Conservation (phyloP, 2,329 filamentous ascomycete genomes). For the Cryphonectria nitschkei region DNA sequence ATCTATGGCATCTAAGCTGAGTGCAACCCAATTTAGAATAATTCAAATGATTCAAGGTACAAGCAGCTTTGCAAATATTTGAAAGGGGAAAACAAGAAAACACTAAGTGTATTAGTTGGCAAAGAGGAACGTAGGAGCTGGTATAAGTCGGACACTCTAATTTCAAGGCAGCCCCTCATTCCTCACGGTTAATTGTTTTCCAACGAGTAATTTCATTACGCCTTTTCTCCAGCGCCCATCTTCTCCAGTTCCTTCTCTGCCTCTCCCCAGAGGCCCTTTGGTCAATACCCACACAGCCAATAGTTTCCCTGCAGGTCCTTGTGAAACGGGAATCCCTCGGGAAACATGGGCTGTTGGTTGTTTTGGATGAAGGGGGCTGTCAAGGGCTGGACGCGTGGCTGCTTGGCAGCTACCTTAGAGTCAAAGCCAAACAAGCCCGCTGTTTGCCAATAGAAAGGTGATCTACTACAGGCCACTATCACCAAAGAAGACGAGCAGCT, state of each 20-base stretch:
- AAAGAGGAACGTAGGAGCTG: too few relatives aligned
- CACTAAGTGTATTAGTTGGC: too few relatives aligned
- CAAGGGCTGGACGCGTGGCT: background rate
- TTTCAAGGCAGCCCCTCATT: too few relatives aligned
- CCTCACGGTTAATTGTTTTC: too few relatives aligned
- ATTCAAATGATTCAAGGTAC: too few relatives aligned
- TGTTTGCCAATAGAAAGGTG: constrained; percentile 39
- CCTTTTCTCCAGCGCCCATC: background rate
- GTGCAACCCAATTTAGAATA: too few relatives aligned
- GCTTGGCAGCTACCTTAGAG: constrained; percentile 27
- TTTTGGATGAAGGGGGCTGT: background rate
- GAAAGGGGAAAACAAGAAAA: too few relatives aligned
- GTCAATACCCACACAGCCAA: background rate
- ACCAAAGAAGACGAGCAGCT: constrained; percentile 38
- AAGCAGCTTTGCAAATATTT: too few relatives aligned
- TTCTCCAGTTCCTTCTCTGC: background rate
- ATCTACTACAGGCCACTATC: constrained; percentile 38
- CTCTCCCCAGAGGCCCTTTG: background rate
- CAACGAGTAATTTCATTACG: background rate
- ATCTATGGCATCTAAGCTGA: too few relatives aligned
- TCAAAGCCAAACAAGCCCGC: constrained; percentile 28
- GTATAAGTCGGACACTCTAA: too few relatives aligned
- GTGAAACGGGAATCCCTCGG: background rate
- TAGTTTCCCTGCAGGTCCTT: background rate
- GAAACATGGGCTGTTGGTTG: background rate